Conservation (phyloP, 257 asterid species). For the Solanum etuberosum region DNA sequence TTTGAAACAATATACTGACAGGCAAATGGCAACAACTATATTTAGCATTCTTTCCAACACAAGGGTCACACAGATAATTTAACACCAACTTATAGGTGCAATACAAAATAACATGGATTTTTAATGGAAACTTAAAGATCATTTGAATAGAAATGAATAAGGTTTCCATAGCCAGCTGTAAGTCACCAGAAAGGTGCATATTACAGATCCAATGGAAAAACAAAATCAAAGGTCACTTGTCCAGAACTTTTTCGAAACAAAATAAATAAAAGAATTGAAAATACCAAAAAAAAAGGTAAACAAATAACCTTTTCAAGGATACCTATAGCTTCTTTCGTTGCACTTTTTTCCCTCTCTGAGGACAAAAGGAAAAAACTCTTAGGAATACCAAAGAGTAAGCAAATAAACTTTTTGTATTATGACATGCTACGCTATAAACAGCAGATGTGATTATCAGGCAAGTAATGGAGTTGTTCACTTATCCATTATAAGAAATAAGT, state of each 20-base stretch:
- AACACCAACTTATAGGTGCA: neutral
- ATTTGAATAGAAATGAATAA: neutral
- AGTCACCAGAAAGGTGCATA: neutral
- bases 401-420: neutral
- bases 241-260: neutral
- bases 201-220: neutral
- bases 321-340: conserved; percentile 38
- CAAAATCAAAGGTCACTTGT: neutral
- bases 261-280: neutral
- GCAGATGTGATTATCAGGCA: neutral
- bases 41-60: neutral
- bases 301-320: conserved; percentile 28
- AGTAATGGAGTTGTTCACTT: neutral
- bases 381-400: neutral
- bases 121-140: neutral
- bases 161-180: neutral
- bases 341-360: conserved; percentile 45
- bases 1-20: conserved; percentile 2
- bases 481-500: neutral
- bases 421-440: neutral
- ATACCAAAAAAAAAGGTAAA: neutral
- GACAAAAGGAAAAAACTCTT: neutral
- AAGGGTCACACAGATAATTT: neutral
- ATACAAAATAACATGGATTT: neutral
- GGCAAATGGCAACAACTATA: neutral